These are phyloP conservation scores for Pezicula rhizophila DNA, from an alignment of 2,329 filamentous ascomycete genomes.

Conservation along the genomic window DNA sequence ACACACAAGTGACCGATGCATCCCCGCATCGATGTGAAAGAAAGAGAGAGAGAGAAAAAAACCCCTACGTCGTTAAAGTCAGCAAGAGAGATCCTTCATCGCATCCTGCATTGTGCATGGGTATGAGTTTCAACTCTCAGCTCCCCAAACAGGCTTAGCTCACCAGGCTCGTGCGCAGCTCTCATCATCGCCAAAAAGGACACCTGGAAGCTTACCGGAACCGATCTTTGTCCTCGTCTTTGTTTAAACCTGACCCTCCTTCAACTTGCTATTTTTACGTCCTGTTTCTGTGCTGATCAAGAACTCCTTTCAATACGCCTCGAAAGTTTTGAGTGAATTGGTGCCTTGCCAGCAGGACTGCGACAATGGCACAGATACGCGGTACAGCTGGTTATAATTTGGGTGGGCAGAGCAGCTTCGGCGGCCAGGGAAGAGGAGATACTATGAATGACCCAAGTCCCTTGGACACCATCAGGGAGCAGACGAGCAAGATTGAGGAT, in stretches of 20 bases:
- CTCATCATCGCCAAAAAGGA: background rate
- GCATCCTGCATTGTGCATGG: too few species aligned
- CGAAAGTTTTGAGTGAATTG: constrained; percentile 12
- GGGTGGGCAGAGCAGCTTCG: constrained; percentile 30
- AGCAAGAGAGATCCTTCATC: too few species aligned
- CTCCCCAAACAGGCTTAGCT: background rate
- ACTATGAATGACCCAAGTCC: constrained; percentile 28
- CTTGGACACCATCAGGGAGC: constrained; percentile 82
- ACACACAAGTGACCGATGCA: too few species aligned
- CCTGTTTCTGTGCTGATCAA: constrained; percentile 5
- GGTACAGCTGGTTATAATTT: constrained; percentile 42
- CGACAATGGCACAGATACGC: constrained; percentile 51
- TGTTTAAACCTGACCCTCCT: background rate
- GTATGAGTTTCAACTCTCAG: too few species aligned
- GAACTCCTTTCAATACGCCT: constrained; percentile 3
- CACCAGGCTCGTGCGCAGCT: background rate
- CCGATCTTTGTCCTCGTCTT: background rate
- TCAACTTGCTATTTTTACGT: constrained; percentile 2
- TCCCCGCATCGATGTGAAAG: too few species aligned
- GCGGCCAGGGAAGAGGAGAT: constrained; percentile 27
- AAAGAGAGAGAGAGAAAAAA: too few species aligned
- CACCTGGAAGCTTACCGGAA: background rate
- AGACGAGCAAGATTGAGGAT: constrained; percentile 98
- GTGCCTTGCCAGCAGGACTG: constrained; percentile 23
- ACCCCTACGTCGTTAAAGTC: too few species aligned